Base-by-base conservation (phyloP, 352 stramenopile species). In the Saprolegnia parasitica region DNA sequence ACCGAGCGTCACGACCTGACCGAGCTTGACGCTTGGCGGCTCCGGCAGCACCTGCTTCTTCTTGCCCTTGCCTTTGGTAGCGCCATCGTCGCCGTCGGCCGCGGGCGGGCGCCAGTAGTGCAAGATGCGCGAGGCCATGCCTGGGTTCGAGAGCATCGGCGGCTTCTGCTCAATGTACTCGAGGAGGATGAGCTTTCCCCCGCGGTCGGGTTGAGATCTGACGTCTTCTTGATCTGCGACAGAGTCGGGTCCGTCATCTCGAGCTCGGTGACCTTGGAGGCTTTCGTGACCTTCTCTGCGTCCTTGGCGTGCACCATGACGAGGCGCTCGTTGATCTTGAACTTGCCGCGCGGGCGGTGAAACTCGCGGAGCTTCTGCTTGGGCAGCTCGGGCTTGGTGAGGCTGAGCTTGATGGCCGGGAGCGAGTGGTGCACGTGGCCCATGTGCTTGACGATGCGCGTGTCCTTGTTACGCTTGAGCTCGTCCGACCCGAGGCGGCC, bases 91-190 rank as follows among this genome's bases (percentile, higher is more conserved):
- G 4, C 74, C 68, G 50, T 47, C 47, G n/a, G n/a, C 26, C 5
- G 18, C 45, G 26, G 85, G 85, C 50, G 85, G 83, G 8, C 85
- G 81, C 82, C 83, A 94, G 62, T 94, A 94, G 73, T 94, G 84
- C 67, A 94, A 62, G 24, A 94, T 88, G n/a, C 83, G 84, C 24
- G 86, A 80, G 18, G 86, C 86, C 86, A 94, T 94, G 24, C 86
- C 86, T 16, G 81, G 83, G 61, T 94, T 94, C 24, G 80, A 81
- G 2, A 92, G 72, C 81, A 94, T 89, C 15, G 86, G 86, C 11
- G 86, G 86, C 56, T 83, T 79, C 68, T 94, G 84, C 70, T 94
- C 86, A 26, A 83, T 91, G 77, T 94, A 94, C 68, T 94, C 86
- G 40, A 94, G 78, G 29, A 94, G 61, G 72, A 94, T 90, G 57